Percentiles rank a stretch among this genome's conserved stretches.
These are phyloP conservation scores for Pseudovirgaria hyperparasitica DNA, from an alignment of 2,329 filamentous ascomycete genomes.

Conservation along the genomic window DNA sequence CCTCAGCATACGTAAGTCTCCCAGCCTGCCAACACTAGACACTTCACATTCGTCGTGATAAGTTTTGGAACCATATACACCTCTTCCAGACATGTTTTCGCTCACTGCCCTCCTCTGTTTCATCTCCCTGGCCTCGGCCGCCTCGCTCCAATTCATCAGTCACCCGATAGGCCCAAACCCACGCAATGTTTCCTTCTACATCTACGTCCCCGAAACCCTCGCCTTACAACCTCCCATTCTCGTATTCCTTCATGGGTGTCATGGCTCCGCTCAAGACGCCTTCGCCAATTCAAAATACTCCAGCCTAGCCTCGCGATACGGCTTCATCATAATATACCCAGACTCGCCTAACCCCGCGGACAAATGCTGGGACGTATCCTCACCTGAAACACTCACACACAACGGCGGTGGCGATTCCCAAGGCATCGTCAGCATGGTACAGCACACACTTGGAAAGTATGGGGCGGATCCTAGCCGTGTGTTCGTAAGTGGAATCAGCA, in stretches of 20 bases:
- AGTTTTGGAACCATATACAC: too few relatives aligned
- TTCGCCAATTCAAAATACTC: conserved; percentile 18
- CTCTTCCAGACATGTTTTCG: too few relatives aligned
- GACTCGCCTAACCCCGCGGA: conserved; percentile 16
- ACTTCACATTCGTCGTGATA: too few relatives aligned
- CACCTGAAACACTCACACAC: conserved; percentile 18
- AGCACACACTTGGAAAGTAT: conserved; percentile 17
- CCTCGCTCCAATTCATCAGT: too few relatives aligned
- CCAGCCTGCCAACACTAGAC: too few relatives aligned
- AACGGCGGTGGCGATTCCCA: conserved; percentile 20
- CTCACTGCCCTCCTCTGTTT: too few relatives aligned
- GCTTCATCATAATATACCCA: conserved; percentile 23
- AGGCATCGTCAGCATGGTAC: conserved; percentile 20
- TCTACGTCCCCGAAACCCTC: conserved; percentile 19
- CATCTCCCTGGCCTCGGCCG: too few relatives aligned
- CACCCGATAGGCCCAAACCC: conserved; percentile 22
- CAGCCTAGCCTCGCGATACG: conserved; percentile 16
- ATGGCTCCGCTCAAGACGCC: conserved; percentile 17
- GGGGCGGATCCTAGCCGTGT: conserved; percentile 15
- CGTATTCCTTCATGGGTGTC: conserved; percentile 21
- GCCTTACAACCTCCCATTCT: conserved; percentile 16
- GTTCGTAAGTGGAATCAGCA: conserved; percentile 21
- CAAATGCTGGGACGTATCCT: conserved; percentile 23
- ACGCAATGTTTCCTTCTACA: conserved; percentile 19
- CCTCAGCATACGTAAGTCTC: too few relatives aligned